Base-by-base conservation (phyloP, 225 moss, liverwort and hornwort genomes). In the Pseudisothecium myosuroides region DNA sequence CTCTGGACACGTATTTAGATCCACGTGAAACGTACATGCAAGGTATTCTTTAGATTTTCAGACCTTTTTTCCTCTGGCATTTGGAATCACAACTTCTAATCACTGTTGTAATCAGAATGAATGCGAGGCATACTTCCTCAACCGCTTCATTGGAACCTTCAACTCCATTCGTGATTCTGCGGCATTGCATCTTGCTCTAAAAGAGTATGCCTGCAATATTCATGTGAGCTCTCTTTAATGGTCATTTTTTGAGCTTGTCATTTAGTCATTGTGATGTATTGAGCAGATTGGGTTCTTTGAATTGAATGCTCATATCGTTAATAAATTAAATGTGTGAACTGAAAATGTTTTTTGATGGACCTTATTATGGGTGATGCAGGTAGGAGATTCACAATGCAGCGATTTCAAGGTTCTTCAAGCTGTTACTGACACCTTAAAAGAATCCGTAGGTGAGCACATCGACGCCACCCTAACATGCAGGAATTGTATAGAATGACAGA, bases 191-290 rank as follows among this genome's bases (percentile, higher is more conserved):
- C 85, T 96, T 85, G 92, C 96, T 81, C 83, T 99, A 54, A 99
- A 99, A 89, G 98, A 99, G 88, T 97, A 99, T 88, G 98, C 97
- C 36, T 96, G 96, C 95, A 99, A 99, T 90, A 93, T 99, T 76
- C 92, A 95, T 89, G 98, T 99, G 92, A 93, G 94, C 56, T 75
- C 83, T 88, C 82, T 83, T 72, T 88, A 66, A 28, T 61, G 43
- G n/a, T 86, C 37, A 31, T 84, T 52, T 71, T 52, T 71, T 74
- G 31, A 76, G 75, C 81, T 82, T 82, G 66, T 86, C 62, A 55
- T 66, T 29, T 77, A 62, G 43, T 88, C 59, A 65, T 32, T 81
- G 39, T 81, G 74, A 65, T 89, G 60, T 66, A 78, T 89, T 77
- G 64, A 52, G 76, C 87, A 81, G 62, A 49, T 76, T 77, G 64